phyloP scores from a whole-genome alignment of 164 flowering plant species.

The Paratinospora sagittata region DNA sequence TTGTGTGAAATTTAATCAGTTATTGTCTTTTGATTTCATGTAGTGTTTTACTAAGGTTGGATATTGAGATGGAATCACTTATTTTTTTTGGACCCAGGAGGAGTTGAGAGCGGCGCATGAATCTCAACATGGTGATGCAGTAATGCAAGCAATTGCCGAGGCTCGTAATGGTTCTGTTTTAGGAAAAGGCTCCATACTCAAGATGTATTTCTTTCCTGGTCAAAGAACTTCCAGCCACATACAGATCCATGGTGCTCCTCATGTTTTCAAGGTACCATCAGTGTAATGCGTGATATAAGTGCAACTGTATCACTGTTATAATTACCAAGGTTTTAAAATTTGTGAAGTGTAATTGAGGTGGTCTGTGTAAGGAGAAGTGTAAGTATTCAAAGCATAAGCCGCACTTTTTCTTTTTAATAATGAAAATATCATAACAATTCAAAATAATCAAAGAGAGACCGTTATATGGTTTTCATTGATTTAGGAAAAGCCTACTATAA shows the following conservation, averaged over 20 bases:
- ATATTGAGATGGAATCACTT: neutral
- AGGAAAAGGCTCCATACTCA: constrained; percentile 87
- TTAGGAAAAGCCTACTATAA: too few species aligned
- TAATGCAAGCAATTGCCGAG: constrained; percentile 85
- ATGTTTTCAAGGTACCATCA: constrained; percentile 68
- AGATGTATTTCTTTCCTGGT: constrained; percentile 96
- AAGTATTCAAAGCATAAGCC: too few species aligned
- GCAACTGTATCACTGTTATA: too few species aligned
- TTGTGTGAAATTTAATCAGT: neutral
- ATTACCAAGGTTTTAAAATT: too few species aligned
- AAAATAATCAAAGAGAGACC: too few species aligned
- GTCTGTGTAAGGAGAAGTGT: too few species aligned
- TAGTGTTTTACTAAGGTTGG: neutral
- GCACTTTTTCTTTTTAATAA: too few species aligned
- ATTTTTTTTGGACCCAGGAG: constrained; percentile 46
- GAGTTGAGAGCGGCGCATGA: constrained; percentile 77
- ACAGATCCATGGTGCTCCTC: constrained; percentile 90
- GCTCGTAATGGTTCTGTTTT: constrained; percentile 88
- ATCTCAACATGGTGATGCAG: constrained; percentile 88
- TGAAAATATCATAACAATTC: too few species aligned
- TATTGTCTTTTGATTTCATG: neutral
- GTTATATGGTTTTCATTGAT: too few species aligned
- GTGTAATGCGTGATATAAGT: neutral
- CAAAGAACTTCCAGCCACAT: constrained; percentile 86
- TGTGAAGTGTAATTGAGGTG: too few species aligned